Evolutionary conservation across 2,329 filamentous ascomycete genomes (phyloP), one percentile per base, ranked within the genome.

Genomic region (Chrysosporium queenslandicum): DNA sequence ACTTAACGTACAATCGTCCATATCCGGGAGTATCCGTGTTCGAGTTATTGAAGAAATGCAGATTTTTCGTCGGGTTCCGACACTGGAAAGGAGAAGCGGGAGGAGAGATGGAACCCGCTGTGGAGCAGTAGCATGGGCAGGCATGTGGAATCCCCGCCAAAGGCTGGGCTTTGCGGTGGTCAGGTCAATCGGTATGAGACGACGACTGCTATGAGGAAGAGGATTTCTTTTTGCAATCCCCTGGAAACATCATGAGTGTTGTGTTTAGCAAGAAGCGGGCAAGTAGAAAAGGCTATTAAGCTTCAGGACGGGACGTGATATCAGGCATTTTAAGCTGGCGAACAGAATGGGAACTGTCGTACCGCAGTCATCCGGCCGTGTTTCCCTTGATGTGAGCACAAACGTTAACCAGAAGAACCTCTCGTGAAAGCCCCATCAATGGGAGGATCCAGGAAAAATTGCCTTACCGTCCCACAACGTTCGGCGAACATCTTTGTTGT

Each of bases 401-500:
- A 14, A 37, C n/a, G 40, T 37, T 32, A 37, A 52, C 53, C 29
- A 54, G 36, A 7, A 41, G 14, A 18, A 46, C 16, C n/a, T n/a
- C 16, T 18, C 14, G 16, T 14, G 29, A 23, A 23, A 14, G 5
- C 18, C n/a, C 12, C 14, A 42, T 34, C 27, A n/a, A n/a, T n/a
- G n/a, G n/a, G n/a, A n/a, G n/a, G n/a, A 45, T 30, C 29, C 11
- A 11, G 29, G 16, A 49, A 30, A 37, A 29, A 46, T 23, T 32
- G 50, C 27, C 60, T 46, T 63, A 75, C 72, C 74, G 69, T 23
- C 74, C 75, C 48, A 77, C 76, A 27, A 80, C 72, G 56, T 78
- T 77, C 14, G 75, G 72, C 20, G 74, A 73, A 64, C 77, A 80
- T 55, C 77, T 68, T 56, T 72, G 74, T 58, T 79, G 77, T 29